Conservation (phyloP, 177 flowering plant species). For the Vitis hybrid region DNA sequence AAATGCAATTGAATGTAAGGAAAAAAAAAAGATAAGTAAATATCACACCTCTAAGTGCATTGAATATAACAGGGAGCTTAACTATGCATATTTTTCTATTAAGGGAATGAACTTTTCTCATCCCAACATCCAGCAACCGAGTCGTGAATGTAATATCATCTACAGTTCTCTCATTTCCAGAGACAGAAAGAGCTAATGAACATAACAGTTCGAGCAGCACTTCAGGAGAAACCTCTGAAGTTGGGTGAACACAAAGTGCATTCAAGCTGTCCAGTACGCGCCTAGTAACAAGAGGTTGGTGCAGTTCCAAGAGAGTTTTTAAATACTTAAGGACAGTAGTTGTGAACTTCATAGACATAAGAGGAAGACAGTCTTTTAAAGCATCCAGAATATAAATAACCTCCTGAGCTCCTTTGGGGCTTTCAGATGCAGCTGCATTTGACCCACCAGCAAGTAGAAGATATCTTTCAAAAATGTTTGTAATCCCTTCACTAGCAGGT, state of each 20-base stretch:
- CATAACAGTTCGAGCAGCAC: conserved; percentile 63
- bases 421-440: conserved; percentile 41
- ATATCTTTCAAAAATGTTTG: conserved; percentile 56
- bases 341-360: conserved; percentile 50
- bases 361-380: conserved; percentile 73
- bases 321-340: conserved; percentile 56
- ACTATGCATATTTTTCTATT: conserved; percentile 59
- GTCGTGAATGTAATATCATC: conserved; percentile 77
- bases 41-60: conserved; percentile 69
- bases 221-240: conserved; percentile 59
- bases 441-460: conserved; percentile 80
- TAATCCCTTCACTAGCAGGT: conserved; percentile 77
- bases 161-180: conserved; percentile 54
- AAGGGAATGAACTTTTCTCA: conserved; percentile 55
- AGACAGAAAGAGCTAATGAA: conserved; percentile 50
- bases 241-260: conserved; percentile 52
- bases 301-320: conserved; percentile 65
- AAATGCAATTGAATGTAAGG: not conserved
- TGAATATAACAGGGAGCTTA: conserved; percentile 77
- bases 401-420: conserved; percentile 72
- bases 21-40: not conserved
- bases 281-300: conserved; percentile 61
- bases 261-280: conserved; percentile 63
- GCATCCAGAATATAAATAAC: conserved; percentile 71
- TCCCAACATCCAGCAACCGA: conserved; percentile 78